These are phyloP conservation scores for Hypoxylon sp. DNA, from an alignment of 2,329 filamentous ascomycete genomes.

Conservation along the genomic window DNA sequence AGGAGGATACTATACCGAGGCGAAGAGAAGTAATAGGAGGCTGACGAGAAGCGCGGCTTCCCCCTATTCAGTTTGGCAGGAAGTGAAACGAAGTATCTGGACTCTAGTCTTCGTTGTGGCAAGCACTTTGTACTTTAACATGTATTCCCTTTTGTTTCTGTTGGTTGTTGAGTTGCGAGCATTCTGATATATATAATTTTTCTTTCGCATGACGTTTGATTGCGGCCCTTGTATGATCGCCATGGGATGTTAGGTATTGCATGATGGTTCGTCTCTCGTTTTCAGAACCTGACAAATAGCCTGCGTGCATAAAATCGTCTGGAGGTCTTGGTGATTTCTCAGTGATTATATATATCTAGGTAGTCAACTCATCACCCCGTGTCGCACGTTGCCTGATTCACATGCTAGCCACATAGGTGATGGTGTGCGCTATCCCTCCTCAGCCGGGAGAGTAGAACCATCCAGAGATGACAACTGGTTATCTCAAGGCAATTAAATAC, in stretches of 20 bases:
- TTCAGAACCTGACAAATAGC: neutral
- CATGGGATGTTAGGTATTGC: slow-evolving; percentile 9
- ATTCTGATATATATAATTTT: slow-evolving; percentile 43
- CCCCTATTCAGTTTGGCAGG: slow-evolving; percentile 10
- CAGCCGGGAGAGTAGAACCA: neutral
- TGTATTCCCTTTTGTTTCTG: slow-evolving; percentile 45
- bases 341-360: neutral
- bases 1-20: slow-evolving; percentile 16
- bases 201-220: slow-evolving; percentile 26
- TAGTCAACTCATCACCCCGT: neutral
- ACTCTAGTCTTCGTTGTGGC: slow-evolving; percentile 31
- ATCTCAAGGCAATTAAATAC: slow-evolving; percentile 6
- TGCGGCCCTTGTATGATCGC: slow-evolving; percentile 18
- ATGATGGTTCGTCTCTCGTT: slow-evolving; percentile 2
- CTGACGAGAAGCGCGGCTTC: slow-evolving; percentile 1
- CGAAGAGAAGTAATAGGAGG: slow-evolving; percentile 30
- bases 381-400: neutral
- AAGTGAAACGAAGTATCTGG: slow-evolving; percentile 34
- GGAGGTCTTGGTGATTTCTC: neutral
- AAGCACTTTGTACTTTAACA: slow-evolving; percentile 44
- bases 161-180: slow-evolving; percentile 27
- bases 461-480: neutral
- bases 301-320: slow-evolving; percentile 5
- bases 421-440: neutral
- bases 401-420: neutral